phyloP scores from a whole-genome alignment of 805 yeast species.

The Grigorovia transvaalensis region DNA sequence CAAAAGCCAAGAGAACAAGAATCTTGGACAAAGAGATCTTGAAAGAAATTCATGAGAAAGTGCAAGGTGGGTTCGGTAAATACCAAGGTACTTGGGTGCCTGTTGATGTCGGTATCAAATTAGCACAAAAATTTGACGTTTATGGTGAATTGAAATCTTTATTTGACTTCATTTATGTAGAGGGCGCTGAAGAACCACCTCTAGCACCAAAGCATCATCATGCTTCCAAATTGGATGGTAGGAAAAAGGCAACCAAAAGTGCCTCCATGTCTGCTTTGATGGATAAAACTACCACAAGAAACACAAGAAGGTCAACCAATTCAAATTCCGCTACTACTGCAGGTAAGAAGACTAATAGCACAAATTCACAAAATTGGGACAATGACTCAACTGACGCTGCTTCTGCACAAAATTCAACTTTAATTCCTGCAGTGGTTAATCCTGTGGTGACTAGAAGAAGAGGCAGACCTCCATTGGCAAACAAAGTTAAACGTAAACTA shows the following conservation, averaged over 20 bases:
- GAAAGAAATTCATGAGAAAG: conserved; percentile 77
- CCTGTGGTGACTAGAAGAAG: conserved; percentile 21
- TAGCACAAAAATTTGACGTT: conserved; percentile 58
- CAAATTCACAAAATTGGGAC: neutral
- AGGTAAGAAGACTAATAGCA: neutral
- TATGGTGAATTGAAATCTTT: conserved; percentile 53
- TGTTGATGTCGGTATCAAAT: conserved; percentile 53
- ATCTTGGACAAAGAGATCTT: conserved; percentile 88
- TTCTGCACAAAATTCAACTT: neutral
- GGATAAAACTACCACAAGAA: conserved; percentile 25
- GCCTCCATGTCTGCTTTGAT: conserved; percentile 11
- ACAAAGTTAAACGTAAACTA: conserved; percentile 14
- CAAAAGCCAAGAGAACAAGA: conserved; percentile 87
- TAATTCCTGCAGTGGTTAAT: conserved; percentile 4
- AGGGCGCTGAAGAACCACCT: conserved; percentile 46
- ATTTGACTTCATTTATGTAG: conserved; percentile 45
- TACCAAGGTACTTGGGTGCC: conserved; percentile 98
- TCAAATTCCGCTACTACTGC: neutral
- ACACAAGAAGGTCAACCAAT: neutral
- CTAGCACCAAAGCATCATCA: conserved; percentile 59
- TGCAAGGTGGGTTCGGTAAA: conserved; percentile 95
- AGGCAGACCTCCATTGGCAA: conserved; percentile 23
- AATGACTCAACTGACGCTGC: neutral
- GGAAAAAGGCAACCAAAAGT: conserved; percentile 23
- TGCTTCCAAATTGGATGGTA: conserved; percentile 38